phyloP scores from a whole-genome alignment of 225 moss, liverwort and hornwort species.

The Bryoerythrophyllum caledonicum region DNA sequence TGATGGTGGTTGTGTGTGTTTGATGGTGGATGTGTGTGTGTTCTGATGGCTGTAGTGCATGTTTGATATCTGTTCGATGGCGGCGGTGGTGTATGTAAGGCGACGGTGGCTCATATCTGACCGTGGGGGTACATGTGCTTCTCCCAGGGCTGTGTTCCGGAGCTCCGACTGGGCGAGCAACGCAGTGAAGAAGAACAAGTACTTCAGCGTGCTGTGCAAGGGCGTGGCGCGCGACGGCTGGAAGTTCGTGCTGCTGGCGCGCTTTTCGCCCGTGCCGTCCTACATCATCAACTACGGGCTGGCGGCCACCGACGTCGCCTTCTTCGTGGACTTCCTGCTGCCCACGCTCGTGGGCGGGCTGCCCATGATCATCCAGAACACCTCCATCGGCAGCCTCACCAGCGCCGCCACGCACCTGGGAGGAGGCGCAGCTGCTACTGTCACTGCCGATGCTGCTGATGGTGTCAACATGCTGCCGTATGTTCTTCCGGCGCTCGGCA shows the following conservation, averaged over 20 bases:
- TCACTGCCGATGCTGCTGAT: conserved; percentile 12
- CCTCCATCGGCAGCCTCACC: conserved; percentile 84
- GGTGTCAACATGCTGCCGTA: conserved; percentile 60
- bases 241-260: conserved; percentile 93
- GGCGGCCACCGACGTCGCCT: conserved; percentile 85
- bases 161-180: conserved; percentile 65
- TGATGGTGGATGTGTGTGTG: not conserved
- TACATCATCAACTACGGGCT: conserved; percentile 94
- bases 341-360: conserved; percentile 90
- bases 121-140: no score
- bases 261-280: conserved; percentile 96
- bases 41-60: no score
- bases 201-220: conserved; percentile 74
- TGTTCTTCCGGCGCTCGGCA: conserved; percentile 69
- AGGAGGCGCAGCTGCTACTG: conserved; percentile 19
- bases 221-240: conserved; percentile 94
- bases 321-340: conserved; percentile 79
- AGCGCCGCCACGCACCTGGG: conserved; percentile 72
- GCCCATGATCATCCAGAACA: conserved; percentile 96
- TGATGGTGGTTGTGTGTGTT: not conserved
- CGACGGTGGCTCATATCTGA: no score
- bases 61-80: no score
- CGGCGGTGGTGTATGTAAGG: no score
- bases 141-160: conserved; percentile 70
- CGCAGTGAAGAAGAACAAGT: conserved; percentile 76